Evolutionary conservation across 1,139 yeast species (phyloP), one percentile per base, ranked within the genome.

Genomic region (Scheffersomyces illinoinensis): DNA sequence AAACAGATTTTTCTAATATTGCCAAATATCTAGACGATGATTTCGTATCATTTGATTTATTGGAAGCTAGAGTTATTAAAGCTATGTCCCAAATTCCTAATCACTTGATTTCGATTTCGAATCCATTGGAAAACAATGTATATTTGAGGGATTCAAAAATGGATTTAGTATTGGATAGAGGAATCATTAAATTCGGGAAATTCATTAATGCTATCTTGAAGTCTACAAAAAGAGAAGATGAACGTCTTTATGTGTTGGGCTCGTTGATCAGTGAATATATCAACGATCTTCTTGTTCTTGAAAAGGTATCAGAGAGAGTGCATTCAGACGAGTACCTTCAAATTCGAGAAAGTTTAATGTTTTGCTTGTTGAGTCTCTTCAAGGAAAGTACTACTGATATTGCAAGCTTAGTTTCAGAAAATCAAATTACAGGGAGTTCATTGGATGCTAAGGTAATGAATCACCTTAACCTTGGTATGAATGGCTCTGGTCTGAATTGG

Each of bases 101-200:
- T 3, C 61, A 61, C 48, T 57, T 68, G 14, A 63, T 85, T 33
- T 68, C 87, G 0, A 68, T 85, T 33, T 80, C 85, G 0, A 84
- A 83, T 62, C 78, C 85, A 1, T 65, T 85, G 54, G 80, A 74
- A 19, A 73, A 75, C 26, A 79, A 77, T 56, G 70, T 79, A 1
- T 78, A 75, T 60, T 65, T 85, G 39, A 33, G 17, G 17, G 17
- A 33, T 7, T 62, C 81, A 14, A 57, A 47, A 14, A 20, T 19
- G 17, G 43, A n/a, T 49, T 49, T 19, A 4, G 48, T 46, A 8
- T 24, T 54, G n/a, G 52, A 57, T 19, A 6, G 26, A 3, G 18
- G 33, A 4, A 51, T 57, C 10, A 33, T 62, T 21, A 56, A 57
- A 5, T 56, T 59, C 43, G 68, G 64, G 8, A 64, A 61, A 23